These are phyloP conservation scores for Kodamaea anthophila DNA, from an alignment of 1,139 yeast genomes.

Conservation along the genomic window DNA sequence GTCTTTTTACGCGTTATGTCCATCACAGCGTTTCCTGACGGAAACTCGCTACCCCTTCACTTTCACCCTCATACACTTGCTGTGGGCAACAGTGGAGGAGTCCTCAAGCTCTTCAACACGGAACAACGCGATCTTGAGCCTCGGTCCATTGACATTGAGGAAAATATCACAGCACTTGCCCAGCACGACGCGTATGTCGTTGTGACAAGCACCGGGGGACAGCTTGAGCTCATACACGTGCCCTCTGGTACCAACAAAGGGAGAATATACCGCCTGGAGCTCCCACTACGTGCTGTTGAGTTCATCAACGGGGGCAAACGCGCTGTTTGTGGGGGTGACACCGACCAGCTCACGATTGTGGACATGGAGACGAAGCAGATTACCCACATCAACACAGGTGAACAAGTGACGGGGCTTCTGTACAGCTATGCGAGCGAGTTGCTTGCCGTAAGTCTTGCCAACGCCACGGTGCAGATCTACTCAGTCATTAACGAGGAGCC, in stretches of 20 bases:
- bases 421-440: slow-evolving; percentile 58
- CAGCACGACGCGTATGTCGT: slow-evolving; percentile 17
- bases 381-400: slow-evolving; percentile 37
- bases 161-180: slow-evolving; percentile 32
- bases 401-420: slow-evolving; percentile 54
- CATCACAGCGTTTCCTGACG: slow-evolving; percentile 41
- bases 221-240: slow-evolving; percentile 27
- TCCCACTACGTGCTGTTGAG: slow-evolving; percentile 61
- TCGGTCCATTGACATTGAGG: slow-evolving; percentile 44
- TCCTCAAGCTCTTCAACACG: slow-evolving; percentile 44
- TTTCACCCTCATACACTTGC: slow-evolving; percentile 33
- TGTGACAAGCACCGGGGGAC: slow-evolving; percentile 32
- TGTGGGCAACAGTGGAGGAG: slow-evolving; percentile 46
- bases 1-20: slow-evolving; percentile 12
- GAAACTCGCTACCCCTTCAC: slow-evolving; percentile 40
- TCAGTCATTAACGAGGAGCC: slow-evolving; percentile 47
- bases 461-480: slow-evolving; percentile 62
- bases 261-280: slow-evolving; percentile 38
- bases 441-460: slow-evolving; percentile 57
- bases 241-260: slow-evolving; percentile 16
- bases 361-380: slow-evolving; percentile 35
- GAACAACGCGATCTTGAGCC: slow-evolving; percentile 49
- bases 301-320: slow-evolving; percentile 69
- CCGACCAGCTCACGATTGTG: slow-evolving; percentile 52
- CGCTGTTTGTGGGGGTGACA: slow-evolving; percentile 74